A percentile compares a stretch with the other conserved stretches of the same genome.
Evolutionary conservation across 1,284 basidiomycete species (phyloP).

Genomic region (Mycosarcoma mackinlayi): DNA sequence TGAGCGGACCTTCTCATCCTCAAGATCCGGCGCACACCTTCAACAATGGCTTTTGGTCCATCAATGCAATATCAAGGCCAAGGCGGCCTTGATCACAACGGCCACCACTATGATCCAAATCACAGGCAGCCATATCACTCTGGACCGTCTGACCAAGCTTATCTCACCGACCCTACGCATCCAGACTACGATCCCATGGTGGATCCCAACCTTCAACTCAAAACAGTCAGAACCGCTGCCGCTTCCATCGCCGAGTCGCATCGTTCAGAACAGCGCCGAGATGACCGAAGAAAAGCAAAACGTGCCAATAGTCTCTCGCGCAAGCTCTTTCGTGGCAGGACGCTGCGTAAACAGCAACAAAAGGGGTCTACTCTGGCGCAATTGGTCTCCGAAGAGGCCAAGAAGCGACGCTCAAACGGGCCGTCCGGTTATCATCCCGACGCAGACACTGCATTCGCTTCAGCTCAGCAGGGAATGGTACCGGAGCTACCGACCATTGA

Average conservation of each 20-base stretch:
- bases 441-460: conserved; percentile 53
- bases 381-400: conserved; percentile 39
- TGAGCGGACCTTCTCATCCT: too few relatives aligned
- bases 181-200: conserved; percentile 63
- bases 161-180: conserved; percentile 59
- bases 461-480: conserved; percentile 51
- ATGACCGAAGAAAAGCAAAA: conserved; percentile 47
- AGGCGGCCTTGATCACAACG: conserved; percentile 29
- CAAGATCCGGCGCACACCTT: too few relatives aligned
- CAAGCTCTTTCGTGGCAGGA: conserved; percentile 57
- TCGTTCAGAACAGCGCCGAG: conserved; percentile 58
- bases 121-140: conserved; percentile 43
- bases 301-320: conserved; percentile 45
- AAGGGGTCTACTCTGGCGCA: conserved; percentile 34
- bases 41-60: conserved; percentile 38
- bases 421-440: conserved; percentile 31
- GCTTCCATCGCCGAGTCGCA: conserved; percentile 64
- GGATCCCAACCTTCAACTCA: conserved; percentile 61
- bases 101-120: conserved; percentile 58
- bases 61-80: conserved; percentile 11
- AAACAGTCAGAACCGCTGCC: conserved; percentile 63
- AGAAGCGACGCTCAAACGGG: conserved; percentile 39
- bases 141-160: conserved; percentile 43
- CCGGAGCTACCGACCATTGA: conserved; percentile 43
- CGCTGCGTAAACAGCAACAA: conserved; percentile 36